Evolutionary conservation across 129 eudicot genomes (phyloP).

Genomic region (Daucus carota): DNA sequence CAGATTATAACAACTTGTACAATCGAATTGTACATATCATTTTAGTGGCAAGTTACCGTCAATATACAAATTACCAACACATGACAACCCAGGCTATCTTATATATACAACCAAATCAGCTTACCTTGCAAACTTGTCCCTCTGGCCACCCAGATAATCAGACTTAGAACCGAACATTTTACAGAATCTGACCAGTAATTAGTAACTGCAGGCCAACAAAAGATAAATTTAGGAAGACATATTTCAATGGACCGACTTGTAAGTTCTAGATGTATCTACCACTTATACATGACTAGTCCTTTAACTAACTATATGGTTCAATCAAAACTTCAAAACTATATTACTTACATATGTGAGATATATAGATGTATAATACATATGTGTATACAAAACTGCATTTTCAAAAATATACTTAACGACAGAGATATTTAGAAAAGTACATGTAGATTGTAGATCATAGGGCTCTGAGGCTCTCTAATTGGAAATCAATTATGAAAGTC

Average conservation of each 20-base stretch:
- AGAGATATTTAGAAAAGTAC: not conserved
- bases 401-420: not conserved
- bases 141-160: slow-evolving; percentile 52
- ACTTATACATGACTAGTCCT: not conserved
- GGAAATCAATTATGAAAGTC: not conserved
- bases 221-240: slow-evolving; percentile 12
- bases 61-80: not conserved
- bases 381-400: not conserved
- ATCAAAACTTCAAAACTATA: not conserved
- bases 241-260: slow-evolving; percentile 2
- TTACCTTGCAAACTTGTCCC: slow-evolving; percentile 60
- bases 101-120: slow-evolving; percentile 17
- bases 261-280: not conserved
- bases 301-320: not conserved
- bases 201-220: slow-evolving; percentile 28
- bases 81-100: slow-evolving; percentile 18
- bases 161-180: slow-evolving; percentile 59
- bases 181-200: slow-evolving; percentile 24
- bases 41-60: not conserved
- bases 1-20: not conserved
- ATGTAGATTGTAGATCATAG: not conserved
- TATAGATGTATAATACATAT: not conserved
- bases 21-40: not conserved
- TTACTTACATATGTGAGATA: not conserved
- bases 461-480: not conserved